A percentile compares a stretch with the other conserved stretches of the same genome.
Evolutionary conservation across 148 eudicot genomes (phyloP).

Genomic region (Cornus controversa): DNA sequence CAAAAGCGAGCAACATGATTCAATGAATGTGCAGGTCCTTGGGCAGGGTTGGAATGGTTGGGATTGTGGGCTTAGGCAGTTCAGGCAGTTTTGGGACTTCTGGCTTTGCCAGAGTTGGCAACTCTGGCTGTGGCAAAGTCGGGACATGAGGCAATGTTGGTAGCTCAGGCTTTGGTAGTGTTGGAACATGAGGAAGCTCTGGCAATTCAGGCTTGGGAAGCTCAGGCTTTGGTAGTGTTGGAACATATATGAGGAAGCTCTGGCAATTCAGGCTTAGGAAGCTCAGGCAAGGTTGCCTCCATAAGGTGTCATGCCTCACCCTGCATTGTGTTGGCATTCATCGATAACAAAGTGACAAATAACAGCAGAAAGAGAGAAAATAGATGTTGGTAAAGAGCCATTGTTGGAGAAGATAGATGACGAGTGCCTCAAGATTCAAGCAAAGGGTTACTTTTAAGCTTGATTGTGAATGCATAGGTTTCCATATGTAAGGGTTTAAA

Average conservation of each 20-base stretch:
- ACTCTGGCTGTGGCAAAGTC: background rate
- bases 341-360: slow-evolving; percentile 16
- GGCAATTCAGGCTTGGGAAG: slow-evolving; percentile 6
- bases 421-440: background rate
- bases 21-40: background rate
- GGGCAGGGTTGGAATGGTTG: slow-evolving; percentile 3
- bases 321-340: background rate
- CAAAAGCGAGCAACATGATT: no score
- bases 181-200: slow-evolving; percentile 3
- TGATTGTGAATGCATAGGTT: background rate
- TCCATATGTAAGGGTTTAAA: no score
- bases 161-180: slow-evolving; percentile 8
- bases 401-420: background rate
- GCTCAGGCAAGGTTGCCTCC: slow-evolving; percentile 19
- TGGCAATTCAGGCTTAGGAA: slow-evolving; percentile 6
- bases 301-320: slow-evolving; percentile 23
- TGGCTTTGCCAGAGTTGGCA: slow-evolving; percentile 12
- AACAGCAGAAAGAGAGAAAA: background rate
- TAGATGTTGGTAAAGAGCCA: slow-evolving; percentile 1
- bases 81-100: slow-evolving; percentile 15
- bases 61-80: background rate
- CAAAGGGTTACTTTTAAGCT: background rate
- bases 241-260: no score
- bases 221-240: no score
- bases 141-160: background rate